Percentiles rank a stretch among this genome's conserved stretches.
Conservation (phyloP, 495 filamentous ascomycete genomes). For the Aspergillus baeticus region DNA sequence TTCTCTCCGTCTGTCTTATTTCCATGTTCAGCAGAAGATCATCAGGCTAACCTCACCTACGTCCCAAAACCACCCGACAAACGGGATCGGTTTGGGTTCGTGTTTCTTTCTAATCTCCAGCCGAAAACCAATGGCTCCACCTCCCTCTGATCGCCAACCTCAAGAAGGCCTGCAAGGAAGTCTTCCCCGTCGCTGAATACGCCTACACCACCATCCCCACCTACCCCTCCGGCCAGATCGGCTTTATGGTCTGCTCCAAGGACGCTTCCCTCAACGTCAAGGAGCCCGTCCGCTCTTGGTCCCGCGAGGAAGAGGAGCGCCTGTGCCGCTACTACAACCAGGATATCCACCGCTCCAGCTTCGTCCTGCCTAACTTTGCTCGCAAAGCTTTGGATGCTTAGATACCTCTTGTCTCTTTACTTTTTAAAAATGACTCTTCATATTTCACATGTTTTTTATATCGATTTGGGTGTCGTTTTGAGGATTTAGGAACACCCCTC, state of each 20-base stretch:
- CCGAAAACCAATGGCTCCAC: conserved; percentile 99
- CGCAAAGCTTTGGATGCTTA: conserved; percentile 62
- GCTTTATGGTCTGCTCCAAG: conserved; percentile 99
- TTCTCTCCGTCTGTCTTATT: background rate
- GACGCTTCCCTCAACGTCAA: conserved; percentile 78
- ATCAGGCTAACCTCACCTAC: conserved; percentile 30
- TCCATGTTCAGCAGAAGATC: conserved; percentile 6
- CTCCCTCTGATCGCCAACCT: conserved; percentile 84
- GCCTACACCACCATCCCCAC: conserved; percentile 99
- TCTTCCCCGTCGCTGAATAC: conserved; percentile 98
- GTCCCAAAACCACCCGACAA: conserved; percentile 34
- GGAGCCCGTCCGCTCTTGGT: conserved; percentile 76
- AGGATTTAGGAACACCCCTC: background rate
- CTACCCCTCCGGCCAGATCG: conserved; percentile 98
- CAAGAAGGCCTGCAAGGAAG: conserved; percentile 92
- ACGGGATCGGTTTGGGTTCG: conserved; percentile 36
- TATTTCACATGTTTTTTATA: background rate
- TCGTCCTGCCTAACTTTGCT: conserved; percentile 90
- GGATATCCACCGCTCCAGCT: conserved; percentile 91
- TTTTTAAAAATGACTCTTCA: conserved; percentile 3
- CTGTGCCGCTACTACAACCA: conserved; percentile 94
- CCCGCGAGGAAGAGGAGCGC: conserved; percentile 84
- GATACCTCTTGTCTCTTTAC: conserved; percentile 15
- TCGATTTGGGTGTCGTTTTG: conserved; percentile 6
- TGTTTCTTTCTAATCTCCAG: conserved; percentile 46